Evolutionary conservation across 2,329 filamentous ascomycete genomes (phyloP), one percentile per base, ranked within the genome.

Genomic region (Alternaria postmessia): DNA sequence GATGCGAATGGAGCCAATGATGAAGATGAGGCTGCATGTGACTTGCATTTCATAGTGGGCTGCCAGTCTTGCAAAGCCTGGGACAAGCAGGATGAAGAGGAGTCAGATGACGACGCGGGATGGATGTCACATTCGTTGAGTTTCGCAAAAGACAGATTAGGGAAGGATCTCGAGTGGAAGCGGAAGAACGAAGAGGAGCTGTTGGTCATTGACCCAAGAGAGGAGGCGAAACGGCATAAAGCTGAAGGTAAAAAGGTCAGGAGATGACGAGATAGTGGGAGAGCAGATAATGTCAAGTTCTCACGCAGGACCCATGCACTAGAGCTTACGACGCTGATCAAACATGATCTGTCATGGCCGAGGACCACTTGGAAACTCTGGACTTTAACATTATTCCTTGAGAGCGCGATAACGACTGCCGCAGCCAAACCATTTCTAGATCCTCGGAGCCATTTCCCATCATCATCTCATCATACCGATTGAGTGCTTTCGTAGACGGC

Each of bases 41-140:
- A 98, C 76, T 81, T 99, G 36, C 95, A 99, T 77, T 99, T 98
- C 78, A 96, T 99, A 64, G 91, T 91, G 49, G 92, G 96, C 71
- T 99, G 95, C 78, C 93, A 97, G 75, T 97, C 93, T 44, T 98
- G 95, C 78, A 88, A 87, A 59, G 87, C 90, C 0, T 97, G 94
- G 93, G 91, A 96, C 20, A 88, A 91, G 64, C 89, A 87, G 26
- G 83, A 87, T 54, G 82, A 86, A 39, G 85, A 84, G 34, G 87
- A 89, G 53, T 88, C 86, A 36, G 79, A 81, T 3, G 81, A 83
- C 16, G 82, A 84, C 52, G 84, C 86, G 49, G 89, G 88, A 7
- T 98, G 94, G 94, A 92, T 97, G 88, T 88, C 87, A 4, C 94
- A 98, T 77, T 85, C 88, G 9, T 83, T 99, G 36, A 92, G 87